Evolutionary conservation across 2,329 filamentous ascomycete species (phyloP).

Genomic region (Dactylellina haptotyla): DNA sequence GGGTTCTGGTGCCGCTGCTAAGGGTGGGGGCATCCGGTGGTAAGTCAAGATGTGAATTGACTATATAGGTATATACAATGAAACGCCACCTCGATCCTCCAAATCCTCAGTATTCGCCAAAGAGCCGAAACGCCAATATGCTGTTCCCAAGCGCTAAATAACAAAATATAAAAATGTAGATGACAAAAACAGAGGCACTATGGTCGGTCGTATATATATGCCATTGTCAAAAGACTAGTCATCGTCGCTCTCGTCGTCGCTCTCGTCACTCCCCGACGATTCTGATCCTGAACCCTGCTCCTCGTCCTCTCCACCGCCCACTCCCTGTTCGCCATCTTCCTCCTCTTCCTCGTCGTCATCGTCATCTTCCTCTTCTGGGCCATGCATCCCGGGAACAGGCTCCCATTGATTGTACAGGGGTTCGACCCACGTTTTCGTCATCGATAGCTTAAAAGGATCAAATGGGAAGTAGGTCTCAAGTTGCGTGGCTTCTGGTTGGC

Average conservation of each 20-base stretch:
- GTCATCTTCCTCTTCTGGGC: slow-evolving; percentile 68
- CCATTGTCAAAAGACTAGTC: slow-evolving; percentile 13
- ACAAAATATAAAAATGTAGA: slow-evolving; percentile 12
- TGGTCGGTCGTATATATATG: not conserved
- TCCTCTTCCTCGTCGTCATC: slow-evolving; percentile 64
- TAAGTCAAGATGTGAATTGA: not conserved
- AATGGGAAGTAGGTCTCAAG: slow-evolving; percentile 97
- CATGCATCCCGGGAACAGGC: slow-evolving; percentile 75
- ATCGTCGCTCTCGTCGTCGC: slow-evolving; percentile 31
- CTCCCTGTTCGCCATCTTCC: slow-evolving; percentile 64
- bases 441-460: slow-evolving; percentile 90
- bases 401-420: slow-evolving; percentile 84
- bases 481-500: slow-evolving; percentile 77
- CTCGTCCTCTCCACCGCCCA: slow-evolving; percentile 59
- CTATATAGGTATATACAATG: slow-evolving; percentile 20
- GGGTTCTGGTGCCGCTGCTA: not conserved
- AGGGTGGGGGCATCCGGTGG: not conserved
- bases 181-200: slow-evolving; percentile 1
- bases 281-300: slow-evolving; percentile 57
- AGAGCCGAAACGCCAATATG: slow-evolving; percentile 26
- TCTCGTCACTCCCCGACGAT: slow-evolving; percentile 18
- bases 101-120: slow-evolving; percentile 9
- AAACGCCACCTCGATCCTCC: slow-evolving; percentile 24
- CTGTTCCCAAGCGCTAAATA: slow-evolving; percentile 24
- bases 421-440: slow-evolving; percentile 87